phyloP scores from a whole-genome alignment of 345 rosid species.

The Capsella bursapastoris region DNA sequence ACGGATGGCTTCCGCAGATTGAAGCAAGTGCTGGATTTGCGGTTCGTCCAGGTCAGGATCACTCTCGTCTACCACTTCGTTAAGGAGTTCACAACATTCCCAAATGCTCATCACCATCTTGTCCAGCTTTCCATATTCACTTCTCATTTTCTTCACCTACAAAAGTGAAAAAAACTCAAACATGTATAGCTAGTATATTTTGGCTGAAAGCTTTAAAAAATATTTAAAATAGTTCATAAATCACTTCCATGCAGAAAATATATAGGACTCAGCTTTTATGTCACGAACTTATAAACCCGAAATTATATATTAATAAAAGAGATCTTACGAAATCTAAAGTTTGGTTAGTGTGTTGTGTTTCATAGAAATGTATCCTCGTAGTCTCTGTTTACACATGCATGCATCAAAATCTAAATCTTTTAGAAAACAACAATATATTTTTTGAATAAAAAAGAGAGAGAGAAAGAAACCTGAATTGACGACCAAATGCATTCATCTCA shows the following conservation, averaged over 20 bases:
- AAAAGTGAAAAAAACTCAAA: neutral
- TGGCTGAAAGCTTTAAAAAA: neutral
- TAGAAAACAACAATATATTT: too few relatives aligned
- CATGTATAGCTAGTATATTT: neutral
- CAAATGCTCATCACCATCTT: constrained; percentile 64
- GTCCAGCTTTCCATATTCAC: constrained; percentile 54
- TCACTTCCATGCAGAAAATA: constrained; percentile 4
- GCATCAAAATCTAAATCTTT: neutral
- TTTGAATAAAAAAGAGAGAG: neutral
- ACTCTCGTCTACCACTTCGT: constrained; percentile 67
- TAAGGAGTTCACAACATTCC: constrained; percentile 73
- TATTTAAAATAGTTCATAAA: neutral
- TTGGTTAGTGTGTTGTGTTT: constrained; percentile 65
- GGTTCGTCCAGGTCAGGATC: constrained; percentile 75
- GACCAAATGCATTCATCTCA: constrained; percentile 62
- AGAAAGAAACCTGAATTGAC: constrained; percentile 19
- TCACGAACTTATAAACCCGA: constrained; percentile 3
- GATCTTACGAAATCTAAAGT: constrained; percentile 60
- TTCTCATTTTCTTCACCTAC: constrained; percentile 57
- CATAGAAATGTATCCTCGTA: constrained; percentile 53
- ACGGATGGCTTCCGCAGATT: constrained; percentile 70
- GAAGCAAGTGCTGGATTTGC: constrained; percentile 71
- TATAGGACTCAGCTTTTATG: neutral
- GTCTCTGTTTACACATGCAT: constrained; percentile 43
- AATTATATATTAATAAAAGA: neutral